Evolutionary conservation across 148 eudicot species (phyloP), one percentile per base, ranked within the genome.

Genomic region (Silene conica): DNA sequence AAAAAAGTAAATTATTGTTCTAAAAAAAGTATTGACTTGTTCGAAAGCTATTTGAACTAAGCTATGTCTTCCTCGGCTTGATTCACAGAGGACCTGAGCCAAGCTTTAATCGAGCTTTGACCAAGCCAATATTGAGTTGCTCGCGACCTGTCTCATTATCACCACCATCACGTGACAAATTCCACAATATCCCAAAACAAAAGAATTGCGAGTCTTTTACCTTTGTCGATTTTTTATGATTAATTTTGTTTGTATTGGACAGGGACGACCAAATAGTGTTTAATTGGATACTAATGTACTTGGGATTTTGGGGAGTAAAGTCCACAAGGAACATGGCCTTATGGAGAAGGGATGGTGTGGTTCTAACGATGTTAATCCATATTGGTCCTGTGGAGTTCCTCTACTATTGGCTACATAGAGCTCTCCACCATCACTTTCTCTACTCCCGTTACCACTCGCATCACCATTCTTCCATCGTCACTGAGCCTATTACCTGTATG

Each of bases 321-420:
- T 13, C 6, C 5, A n/a, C 46, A 56, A 63, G 19, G 26, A 68
- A 70, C 0, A n/a, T 74, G 18, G 78, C 75, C 20, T 2, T 76
- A 0, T 88, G 87, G 87, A 84, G 83, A 62, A 58, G 61, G 26
- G 85, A 85, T 73, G 87, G 91, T 25, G 45, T 81, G 6, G 0
- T 83, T 10, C 54, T 82, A 26, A 79, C 74, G 15, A 41, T 57
- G 26, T 26, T 85, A 69, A 57, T 88, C 6, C 91, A 88, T 56
- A 52, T 38, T 6, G 89, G 91, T 34, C 87, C 86, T 0, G 89
- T 85, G 0, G 91, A 88, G 81, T 88, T 83, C 28, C 80, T 88
- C 10, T 88, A 88, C 76, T 87, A 87, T 55, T 87, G 91, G 91
- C 78, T 87, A 0, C 91, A 87, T 63, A 73, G 91, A 68, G 91